A percentile compares a stretch with the other conserved stretches of the same genome.
Evolutionary conservation across 163 green algal genomes (phyloP).

Genomic region (Scenedesmus sp.): DNA sequence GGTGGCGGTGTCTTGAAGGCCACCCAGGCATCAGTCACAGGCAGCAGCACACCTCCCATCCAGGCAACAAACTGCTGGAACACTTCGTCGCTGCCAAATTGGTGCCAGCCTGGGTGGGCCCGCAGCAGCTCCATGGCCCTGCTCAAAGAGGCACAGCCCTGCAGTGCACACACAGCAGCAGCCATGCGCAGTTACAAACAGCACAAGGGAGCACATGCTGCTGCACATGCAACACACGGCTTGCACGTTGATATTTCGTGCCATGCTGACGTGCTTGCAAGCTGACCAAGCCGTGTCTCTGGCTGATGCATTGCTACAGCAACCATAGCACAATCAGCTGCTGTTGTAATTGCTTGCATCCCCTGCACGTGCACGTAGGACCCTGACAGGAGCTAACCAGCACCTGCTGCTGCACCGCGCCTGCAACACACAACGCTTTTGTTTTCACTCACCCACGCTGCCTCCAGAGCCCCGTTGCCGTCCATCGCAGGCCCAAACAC

Average conservation of each 20-base stretch:
- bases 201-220: not conserved
- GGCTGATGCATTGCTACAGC: not conserved
- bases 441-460: not conserved
- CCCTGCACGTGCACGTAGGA: not conserved
- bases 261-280: not conserved
- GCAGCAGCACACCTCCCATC: not conserved
- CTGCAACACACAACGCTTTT: no score
- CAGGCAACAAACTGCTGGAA: not conserved
- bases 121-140: conserved; percentile 44
- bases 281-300: not conserved
- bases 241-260: no score
- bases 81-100: not conserved
- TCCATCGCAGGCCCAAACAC: conserved; percentile 13
- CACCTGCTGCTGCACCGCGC: not conserved
- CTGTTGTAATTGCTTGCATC: not conserved
- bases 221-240: not conserved
- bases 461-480: conserved; percentile 34
- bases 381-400: not conserved
- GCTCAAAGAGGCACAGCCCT: conserved; percentile 24
- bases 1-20: not conserved
- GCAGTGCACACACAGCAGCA: not conserved
- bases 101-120: not conserved
- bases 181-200: not conserved
- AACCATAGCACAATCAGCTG: not conserved
- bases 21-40: not conserved